These are phyloP conservation scores for Botrytis paeoniae DNA, from an alignment of 2,329 filamentous ascomycete genomes.

Conservation along the genomic window DNA sequence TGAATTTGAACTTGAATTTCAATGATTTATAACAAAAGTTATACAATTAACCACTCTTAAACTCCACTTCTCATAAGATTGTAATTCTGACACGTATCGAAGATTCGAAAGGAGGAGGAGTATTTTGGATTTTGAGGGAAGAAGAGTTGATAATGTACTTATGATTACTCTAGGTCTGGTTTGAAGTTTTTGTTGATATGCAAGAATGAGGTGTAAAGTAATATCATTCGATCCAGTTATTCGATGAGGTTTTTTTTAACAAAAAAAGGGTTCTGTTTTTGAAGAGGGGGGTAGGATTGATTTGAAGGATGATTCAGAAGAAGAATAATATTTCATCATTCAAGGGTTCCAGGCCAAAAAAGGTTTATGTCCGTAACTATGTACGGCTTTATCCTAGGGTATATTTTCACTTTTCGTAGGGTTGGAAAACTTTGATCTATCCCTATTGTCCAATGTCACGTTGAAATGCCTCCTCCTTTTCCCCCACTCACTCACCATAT, in stretches of 20 bases:
- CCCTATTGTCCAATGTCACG: background rate
- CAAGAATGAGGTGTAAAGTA: background rate
- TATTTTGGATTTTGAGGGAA: background rate
- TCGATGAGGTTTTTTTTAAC: background rate
- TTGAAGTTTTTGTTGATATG: background rate
- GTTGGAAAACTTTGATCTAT: background rate
- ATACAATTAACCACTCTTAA: background rate
- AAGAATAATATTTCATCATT: background rate
- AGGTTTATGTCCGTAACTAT: background rate
- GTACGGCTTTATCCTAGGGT: background rate
- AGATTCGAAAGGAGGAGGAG: background rate
- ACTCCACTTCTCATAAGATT: slow-evolving; percentile 1
- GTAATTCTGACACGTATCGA: background rate
- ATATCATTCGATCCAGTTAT: background rate
- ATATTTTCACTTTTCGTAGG: background rate
- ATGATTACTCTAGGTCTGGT: background rate
- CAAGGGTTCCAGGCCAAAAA: background rate
- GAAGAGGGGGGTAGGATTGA: background rate
- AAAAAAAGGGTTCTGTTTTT: background rate
- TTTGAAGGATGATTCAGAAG: background rate
- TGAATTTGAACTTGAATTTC: background rate
- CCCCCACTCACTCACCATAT: background rate
- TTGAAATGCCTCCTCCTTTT: background rate
- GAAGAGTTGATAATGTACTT: background rate
- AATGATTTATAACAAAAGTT: background rate